Evolutionary conservation across 2,329 filamentous ascomycete species (phyloP).

Genomic region (Diaporthe nobilis): DNA sequence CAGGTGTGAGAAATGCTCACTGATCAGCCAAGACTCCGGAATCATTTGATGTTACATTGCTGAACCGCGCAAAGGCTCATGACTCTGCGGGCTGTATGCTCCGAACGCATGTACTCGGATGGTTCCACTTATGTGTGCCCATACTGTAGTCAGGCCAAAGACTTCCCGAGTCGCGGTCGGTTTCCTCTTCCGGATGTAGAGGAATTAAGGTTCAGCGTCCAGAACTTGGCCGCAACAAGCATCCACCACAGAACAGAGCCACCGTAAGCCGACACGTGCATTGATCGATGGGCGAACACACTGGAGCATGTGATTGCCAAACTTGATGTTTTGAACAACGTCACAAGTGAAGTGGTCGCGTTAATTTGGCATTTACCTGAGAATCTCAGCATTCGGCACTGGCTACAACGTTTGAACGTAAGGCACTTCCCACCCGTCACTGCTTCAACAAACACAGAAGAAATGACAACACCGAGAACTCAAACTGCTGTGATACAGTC

Average conservation of each 20-base stretch:
- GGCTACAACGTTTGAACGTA: background rate
- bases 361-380: background rate
- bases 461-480: conserved; percentile 6
- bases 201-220: background rate
- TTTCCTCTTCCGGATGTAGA: background rate
- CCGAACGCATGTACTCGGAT: background rate
- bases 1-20: background rate
- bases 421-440: background rate
- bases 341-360: background rate
- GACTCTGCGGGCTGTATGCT: background rate
- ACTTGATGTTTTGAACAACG: background rate
- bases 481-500: conserved; percentile 19
- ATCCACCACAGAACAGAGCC: too few relatives aligned
- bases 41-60: background rate
- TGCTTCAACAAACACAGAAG: background rate
- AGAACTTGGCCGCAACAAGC: background rate
- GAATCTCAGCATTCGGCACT: background rate
- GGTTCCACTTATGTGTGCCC: background rate
- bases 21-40: background rate
- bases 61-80: background rate
- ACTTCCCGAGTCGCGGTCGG: background rate
- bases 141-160: background rate
- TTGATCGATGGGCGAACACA: too few relatives aligned
- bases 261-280: background rate
- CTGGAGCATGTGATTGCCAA: background rate